These are phyloP conservation scores for Neurospora sp. DNA, from an alignment of 2,329 filamentous ascomycete species.

Conservation along the genomic window DNA sequence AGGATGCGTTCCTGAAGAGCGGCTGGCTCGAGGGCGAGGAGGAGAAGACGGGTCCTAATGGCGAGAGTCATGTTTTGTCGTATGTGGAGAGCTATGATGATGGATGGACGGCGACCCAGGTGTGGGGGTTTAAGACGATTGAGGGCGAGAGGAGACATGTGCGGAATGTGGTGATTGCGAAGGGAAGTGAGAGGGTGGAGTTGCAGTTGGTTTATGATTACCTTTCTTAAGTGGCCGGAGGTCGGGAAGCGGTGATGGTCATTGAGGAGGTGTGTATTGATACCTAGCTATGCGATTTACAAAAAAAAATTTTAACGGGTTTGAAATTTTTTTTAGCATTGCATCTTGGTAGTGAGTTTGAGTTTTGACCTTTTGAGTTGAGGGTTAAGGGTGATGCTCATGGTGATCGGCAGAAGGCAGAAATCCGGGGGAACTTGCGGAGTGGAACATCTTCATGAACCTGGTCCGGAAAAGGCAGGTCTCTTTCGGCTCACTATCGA, in stretches of 20 bases:
- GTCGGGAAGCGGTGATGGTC: too few relatives aligned
- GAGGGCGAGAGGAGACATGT: constrained; percentile 43
- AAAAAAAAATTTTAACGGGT: too few relatives aligned
- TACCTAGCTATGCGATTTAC: not conserved
- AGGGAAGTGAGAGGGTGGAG: constrained; percentile 37
- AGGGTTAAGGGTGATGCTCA: not conserved
- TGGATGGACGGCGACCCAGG: constrained; percentile 47
- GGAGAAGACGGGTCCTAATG: constrained; percentile 42
- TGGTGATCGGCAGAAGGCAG: not conserved
- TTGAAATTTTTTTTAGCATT: too few relatives aligned
- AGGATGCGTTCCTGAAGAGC: constrained; percentile 46
- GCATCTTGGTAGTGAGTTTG: too few relatives aligned
- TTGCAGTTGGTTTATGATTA: constrained; percentile 50
- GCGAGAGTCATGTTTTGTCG: constrained; percentile 56
- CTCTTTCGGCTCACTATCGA: not conserved
- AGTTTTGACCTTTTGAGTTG: too few relatives aligned
- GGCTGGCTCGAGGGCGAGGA: constrained; percentile 50
- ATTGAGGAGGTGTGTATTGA: constrained; percentile 2
- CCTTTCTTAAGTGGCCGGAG: constrained; percentile 7
- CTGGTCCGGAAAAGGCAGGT: not conserved
- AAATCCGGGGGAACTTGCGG: not conserved
- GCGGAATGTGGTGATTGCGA: constrained; percentile 43
- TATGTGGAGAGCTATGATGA: constrained; percentile 43
- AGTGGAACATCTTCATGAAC: not conserved
- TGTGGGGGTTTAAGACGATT: constrained; percentile 51